phyloP scores from a whole-genome alignment of 768 basidiomycete species.

The Podaxis sp. region DNA sequence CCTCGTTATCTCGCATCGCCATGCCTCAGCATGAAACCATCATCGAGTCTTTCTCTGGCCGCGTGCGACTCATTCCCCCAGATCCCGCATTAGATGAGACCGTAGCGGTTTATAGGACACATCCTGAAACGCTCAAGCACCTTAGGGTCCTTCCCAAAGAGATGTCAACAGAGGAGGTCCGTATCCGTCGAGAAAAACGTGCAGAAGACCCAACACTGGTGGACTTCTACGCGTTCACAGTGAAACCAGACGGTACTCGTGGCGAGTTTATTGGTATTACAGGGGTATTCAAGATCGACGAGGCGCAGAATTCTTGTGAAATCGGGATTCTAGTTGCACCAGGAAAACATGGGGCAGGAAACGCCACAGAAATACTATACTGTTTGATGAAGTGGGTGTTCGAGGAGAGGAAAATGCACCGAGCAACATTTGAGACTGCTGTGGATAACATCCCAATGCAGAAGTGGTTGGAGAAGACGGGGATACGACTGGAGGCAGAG shows the following conservation, averaged over 20 bases:
- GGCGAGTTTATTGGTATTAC: slow-evolving; percentile 35
- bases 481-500: slow-evolving; percentile 36
- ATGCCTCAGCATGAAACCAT: slow-evolving; percentile 26
- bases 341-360: slow-evolving; percentile 34
- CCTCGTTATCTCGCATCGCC: background rate
- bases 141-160: slow-evolving; percentile 38
- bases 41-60: slow-evolving; percentile 33
- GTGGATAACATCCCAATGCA: slow-evolving; percentile 44
- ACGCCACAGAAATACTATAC: slow-evolving; percentile 47
- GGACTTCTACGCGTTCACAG: slow-evolving; percentile 38
- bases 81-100: slow-evolving; percentile 33
- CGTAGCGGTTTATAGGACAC: slow-evolving; percentile 34
- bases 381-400: slow-evolving; percentile 39
- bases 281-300: slow-evolving; percentile 40
- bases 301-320: slow-evolving; percentile 35
- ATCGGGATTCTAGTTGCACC: slow-evolving; percentile 40
- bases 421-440: slow-evolving; percentile 41
- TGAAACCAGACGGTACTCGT: slow-evolving; percentile 23
- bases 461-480: slow-evolving; percentile 43
- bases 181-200: slow-evolving; percentile 32
- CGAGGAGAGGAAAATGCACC: slow-evolving; percentile 40
- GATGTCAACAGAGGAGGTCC: slow-evolving; percentile 35
- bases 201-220: slow-evolving; percentile 30
- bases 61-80: slow-evolving; percentile 36
- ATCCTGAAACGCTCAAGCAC: slow-evolving; percentile 38